Conservation (phyloP, 2,329 filamentous ascomycete genomes). For the Pseudogymnoascus sp. region DNA sequence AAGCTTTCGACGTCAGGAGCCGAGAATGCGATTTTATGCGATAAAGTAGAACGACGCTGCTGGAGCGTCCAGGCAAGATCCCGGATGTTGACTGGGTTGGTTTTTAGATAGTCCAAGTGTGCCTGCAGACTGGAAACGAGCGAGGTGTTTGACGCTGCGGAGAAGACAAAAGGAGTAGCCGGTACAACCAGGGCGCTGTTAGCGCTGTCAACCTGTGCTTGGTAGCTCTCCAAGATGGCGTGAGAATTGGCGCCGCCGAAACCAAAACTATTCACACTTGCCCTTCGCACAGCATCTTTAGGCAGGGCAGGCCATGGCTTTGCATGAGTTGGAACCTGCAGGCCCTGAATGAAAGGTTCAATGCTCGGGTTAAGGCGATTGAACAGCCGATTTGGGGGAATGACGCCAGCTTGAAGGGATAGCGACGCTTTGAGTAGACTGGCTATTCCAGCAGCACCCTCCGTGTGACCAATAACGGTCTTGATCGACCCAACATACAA, state of each 20-base stretch:
- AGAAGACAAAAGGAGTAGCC: constrained; percentile 17
- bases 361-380: constrained; percentile 30
- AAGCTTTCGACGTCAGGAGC: constrained; percentile 13
- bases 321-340: background rate
- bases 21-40: constrained; percentile 6
- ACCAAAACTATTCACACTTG: constrained; percentile 28
- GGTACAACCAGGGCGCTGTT: constrained; percentile 24
- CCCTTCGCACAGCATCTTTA: constrained; percentile 18
- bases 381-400: constrained; percentile 26
- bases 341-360: constrained; percentile 12
- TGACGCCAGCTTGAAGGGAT: constrained; percentile 25
- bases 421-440: constrained; percentile 22
- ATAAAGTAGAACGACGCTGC: background rate
- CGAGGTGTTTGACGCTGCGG: constrained; percentile 15
- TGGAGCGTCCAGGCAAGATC: constrained; percentile 1
- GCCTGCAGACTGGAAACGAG: background rate
- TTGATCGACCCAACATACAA: constrained; percentile 20
- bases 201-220: constrained; percentile 31
- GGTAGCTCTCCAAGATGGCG: constrained; percentile 31
- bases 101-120: background rate
- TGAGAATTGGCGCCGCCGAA: constrained; percentile 42
- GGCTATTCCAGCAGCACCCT: constrained; percentile 20
- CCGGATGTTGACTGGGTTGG: background rate
- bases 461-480: constrained; percentile 24
- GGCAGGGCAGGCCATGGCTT: constrained; percentile 18